A percentile compares a stretch with the other conserved stretches of the same genome.
Evolutionary conservation across 2,329 filamentous ascomycete species (phyloP).

Genomic region (Lasiodiplodia hormozganensis): DNA sequence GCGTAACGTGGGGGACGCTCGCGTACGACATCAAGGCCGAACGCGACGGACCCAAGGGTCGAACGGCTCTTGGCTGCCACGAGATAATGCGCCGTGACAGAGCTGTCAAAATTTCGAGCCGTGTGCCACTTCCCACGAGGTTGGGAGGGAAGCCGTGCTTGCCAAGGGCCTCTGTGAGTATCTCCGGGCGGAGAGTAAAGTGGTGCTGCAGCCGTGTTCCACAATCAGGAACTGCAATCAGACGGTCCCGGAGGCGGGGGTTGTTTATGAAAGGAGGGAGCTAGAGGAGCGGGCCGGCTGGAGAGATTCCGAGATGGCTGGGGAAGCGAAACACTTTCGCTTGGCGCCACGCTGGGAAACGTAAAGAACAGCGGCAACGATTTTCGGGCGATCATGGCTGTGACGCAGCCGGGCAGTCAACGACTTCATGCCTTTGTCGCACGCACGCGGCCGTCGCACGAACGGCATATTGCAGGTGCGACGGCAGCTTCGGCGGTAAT

Average conservation of each 20-base stretch:
- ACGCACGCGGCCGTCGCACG: conserved; percentile 17
- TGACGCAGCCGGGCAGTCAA: background rate
- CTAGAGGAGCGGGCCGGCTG: conserved; percentile 8
- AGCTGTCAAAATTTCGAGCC: background rate
- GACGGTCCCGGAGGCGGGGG: background rate
- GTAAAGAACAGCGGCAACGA: conserved; percentile 6
- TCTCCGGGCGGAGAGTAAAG: background rate
- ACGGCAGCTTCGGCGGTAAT: background rate
- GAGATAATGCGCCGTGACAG: too few species aligned
- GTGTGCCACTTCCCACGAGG: background rate
- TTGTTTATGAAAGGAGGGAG: background rate
- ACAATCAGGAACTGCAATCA: background rate
- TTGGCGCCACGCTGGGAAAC: background rate
- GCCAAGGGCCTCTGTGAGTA: background rate
- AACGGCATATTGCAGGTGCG: conserved; percentile 1
- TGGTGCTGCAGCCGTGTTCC: conserved; percentile 1
- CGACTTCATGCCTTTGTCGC: background rate
- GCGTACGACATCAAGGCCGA: background rate
- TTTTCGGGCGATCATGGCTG: background rate
- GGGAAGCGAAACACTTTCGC: background rate
- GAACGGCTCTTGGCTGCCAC: too few species aligned
- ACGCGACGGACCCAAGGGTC: background rate
- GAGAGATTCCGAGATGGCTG: background rate
- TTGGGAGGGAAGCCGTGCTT: background rate
- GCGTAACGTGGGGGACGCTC: background rate